Conservation (phyloP, 345 rosid species). For the Microcos paniculata region DNA sequence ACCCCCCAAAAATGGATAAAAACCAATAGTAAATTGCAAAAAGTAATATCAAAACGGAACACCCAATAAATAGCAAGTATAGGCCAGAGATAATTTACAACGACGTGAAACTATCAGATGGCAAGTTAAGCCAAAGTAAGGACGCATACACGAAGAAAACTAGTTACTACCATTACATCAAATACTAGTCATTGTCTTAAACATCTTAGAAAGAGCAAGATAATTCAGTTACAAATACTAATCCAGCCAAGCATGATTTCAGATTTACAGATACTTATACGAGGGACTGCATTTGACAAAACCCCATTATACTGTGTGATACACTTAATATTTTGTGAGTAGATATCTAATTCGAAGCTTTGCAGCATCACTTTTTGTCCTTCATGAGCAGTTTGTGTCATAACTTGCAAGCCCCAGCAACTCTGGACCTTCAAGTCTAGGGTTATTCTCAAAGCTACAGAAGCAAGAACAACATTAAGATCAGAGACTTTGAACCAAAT, state of each 20-base stretch:
- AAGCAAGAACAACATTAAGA: neutral
- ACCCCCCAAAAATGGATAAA: too few relatives aligned
- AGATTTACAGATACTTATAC: constrained; percentile 32
- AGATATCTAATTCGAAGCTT: constrained; percentile 17
- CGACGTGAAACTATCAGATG: neutral
- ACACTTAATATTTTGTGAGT: constrained; percentile 11
- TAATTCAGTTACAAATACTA: constrained; percentile 14
- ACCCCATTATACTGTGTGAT: constrained; percentile 25
- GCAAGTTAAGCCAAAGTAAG: neutral
- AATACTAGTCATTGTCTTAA: constrained; percentile 20
- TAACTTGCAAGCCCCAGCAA: constrained; percentile 86
- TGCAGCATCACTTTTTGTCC: neutral
- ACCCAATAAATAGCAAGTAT: neutral
- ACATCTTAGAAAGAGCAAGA: constrained; percentile 22
- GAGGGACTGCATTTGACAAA: constrained; percentile 24
- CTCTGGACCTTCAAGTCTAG: constrained; percentile 90
- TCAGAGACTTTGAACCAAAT: constrained; percentile 7
- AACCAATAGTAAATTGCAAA: too few relatives aligned
- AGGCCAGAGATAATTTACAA: neutral
- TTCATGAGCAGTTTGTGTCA: constrained; percentile 80
- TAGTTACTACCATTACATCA: constrained; percentile 17
- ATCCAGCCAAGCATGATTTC: constrained; percentile 7
- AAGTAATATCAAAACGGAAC: too few relatives aligned
- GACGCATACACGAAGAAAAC: neutral
- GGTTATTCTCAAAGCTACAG: constrained; percentile 86